These are phyloP conservation scores for Miscanthus lutarioriparius DNA, from an alignment of 176 grass and related monocot species.

Conservation along the genomic window DNA sequence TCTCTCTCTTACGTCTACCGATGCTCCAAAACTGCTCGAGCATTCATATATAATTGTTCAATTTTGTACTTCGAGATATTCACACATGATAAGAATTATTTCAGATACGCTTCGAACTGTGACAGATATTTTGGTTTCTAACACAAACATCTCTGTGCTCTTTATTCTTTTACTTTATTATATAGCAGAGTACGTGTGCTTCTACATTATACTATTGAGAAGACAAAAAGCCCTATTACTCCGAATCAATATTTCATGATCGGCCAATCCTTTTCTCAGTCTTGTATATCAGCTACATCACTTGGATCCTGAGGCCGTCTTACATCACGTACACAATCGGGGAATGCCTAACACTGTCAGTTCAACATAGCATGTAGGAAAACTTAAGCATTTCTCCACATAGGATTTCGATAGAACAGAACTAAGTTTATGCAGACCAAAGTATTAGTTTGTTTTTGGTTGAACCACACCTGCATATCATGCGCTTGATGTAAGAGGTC, in stretches of 20 bases:
- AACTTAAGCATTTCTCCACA: not conserved
- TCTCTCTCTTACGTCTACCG: not conserved
- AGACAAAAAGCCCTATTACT: not conserved
- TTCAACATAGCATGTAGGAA: not conserved
- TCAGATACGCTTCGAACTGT: not conserved
- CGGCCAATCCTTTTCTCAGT: not conserved
- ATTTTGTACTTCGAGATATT: not conserved
- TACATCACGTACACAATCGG: slow-evolving; percentile 44
- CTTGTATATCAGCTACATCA: slow-evolving; percentile 29
- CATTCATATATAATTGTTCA: not conserved
- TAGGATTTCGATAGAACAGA: not conserved
- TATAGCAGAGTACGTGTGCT: not conserved
- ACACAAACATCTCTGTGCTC: not conserved
- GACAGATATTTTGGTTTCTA: not conserved
- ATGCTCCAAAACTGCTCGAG: not conserved
- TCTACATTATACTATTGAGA: not conserved
- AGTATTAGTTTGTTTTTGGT: not conserved
- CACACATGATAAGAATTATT: not conserved
- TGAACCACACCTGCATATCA: slow-evolving; percentile 44
- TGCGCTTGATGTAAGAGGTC: slow-evolving; percentile 46
- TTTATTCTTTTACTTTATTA: not conserved
- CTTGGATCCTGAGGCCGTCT: slow-evolving; percentile 40
- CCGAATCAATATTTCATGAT: not conserved
- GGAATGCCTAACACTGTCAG: not conserved
- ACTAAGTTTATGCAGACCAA: not conserved